These are phyloP conservation scores for Pisolithus albus DNA, from an alignment of 768 basidiomycete species.

Conservation along the genomic window DNA sequence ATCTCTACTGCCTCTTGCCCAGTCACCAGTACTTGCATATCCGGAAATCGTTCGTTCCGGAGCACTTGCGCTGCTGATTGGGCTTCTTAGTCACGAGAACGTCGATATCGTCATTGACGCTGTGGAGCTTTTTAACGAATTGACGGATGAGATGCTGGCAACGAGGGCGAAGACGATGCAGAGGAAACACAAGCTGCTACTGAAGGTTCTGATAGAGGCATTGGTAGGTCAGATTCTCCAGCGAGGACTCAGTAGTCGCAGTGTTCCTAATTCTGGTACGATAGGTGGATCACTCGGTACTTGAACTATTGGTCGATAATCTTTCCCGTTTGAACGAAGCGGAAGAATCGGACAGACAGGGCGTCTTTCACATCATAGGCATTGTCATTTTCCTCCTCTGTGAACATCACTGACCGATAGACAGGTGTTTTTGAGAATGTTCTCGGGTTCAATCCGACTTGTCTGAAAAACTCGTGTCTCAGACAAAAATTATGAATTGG, in stretches of 20 bases:
- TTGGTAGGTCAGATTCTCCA: slow-evolving; percentile 47
- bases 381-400: slow-evolving; percentile 6
- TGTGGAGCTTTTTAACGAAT: slow-evolving; percentile 85
- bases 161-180: slow-evolving; percentile 62
- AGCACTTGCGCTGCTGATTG: slow-evolving; percentile 61
- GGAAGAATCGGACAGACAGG: slow-evolving; percentile 88
- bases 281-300: slow-evolving; percentile 74
- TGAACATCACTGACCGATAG: not conserved
- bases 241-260: not conserved
- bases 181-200: slow-evolving; percentile 55
- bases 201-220: slow-evolving; percentile 68
- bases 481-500: slow-evolving; percentile 75
- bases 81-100: slow-evolving; percentile 92
- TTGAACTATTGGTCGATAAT: slow-evolving; percentile 89
- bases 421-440: slow-evolving; percentile 90
- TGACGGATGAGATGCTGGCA: slow-evolving; percentile 92
- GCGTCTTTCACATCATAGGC: slow-evolving; percentile 92
- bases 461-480: slow-evolving; percentile 59
- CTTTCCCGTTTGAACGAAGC: slow-evolving; percentile 79
- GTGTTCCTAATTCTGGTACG: slow-evolving; percentile 2
- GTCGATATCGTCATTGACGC: slow-evolving; percentile 95
- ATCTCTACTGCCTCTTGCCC: slow-evolving; percentile 80
- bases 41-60: slow-evolving; percentile 82
- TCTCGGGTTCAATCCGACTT: slow-evolving; percentile 77
- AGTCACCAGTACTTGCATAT: slow-evolving; percentile 76